Evolutionary conservation across 1,139 yeast species (phyloP), one percentile per base, ranked within the genome.

Genomic region (Yamadazyma buinensis): DNA sequence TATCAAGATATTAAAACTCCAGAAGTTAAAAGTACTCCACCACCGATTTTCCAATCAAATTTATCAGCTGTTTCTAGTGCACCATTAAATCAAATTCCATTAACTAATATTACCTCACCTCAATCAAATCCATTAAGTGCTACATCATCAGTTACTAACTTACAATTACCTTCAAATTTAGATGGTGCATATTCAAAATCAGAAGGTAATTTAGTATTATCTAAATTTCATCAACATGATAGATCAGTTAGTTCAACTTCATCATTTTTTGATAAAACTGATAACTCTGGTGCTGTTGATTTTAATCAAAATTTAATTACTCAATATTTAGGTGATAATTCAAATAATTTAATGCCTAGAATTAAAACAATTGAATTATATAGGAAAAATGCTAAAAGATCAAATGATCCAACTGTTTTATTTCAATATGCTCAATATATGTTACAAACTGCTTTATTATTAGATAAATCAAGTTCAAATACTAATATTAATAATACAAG

Each of bases 371-470:
- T 92, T 42, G 96, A 90, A 47, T 69, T 87, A 65, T 90, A 90
- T 61, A 73, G 94, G 36, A 75, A 83, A 48, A 90, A 86, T 51
- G 95, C 95, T 15, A 83, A 82, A 51, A 84, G 81, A 50, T 77
- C 90, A 12, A 82, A 81, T 51, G 96, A 90, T 52, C 95, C 97
- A 1, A 78, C 76, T 18, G 83, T 86, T 14, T 75, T 88, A 49
- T 87, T 87, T 58, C 92, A 87, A 52, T 88, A 86, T 54, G 96
- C 97, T 1, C 95, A 88, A 59, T 86, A 84, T 55, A 82, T 85
- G 83, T 65, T 87, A 35, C 94, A 86, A 57, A 84, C 95, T 1
- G 95, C 95, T 2, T 66, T 86, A 43, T 60, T 80, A 18, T 65
- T 79, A 47, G 79, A 75, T 30, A 49, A 52, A 15, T 18, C 29